Evolutionary conservation across 1,139 yeast genomes (phyloP).

Genomic region (Suhomyces chickasaworum): DNA sequence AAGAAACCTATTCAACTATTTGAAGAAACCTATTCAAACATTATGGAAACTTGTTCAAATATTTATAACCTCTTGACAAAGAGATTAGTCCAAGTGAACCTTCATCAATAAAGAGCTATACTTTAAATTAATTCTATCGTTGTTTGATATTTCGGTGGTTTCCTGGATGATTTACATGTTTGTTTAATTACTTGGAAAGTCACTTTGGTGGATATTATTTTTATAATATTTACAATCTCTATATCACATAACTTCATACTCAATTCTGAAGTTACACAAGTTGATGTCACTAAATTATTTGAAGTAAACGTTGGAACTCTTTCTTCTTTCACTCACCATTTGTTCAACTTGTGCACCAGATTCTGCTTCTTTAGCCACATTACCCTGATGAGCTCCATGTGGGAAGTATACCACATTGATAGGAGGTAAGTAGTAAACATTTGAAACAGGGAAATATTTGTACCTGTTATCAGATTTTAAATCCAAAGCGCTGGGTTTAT

Average conservation of each 20-base stretch:
- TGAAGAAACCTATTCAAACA: too few species aligned
- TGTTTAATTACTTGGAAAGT: too few species aligned
- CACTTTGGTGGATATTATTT: too few species aligned
- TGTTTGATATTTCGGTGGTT: too few species aligned
- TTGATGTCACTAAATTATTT: too few species aligned
- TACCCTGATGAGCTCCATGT: conserved; percentile 50
- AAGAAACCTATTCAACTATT: too few species aligned
- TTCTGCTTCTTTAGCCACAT: conserved; percentile 9
- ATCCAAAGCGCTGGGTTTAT: conserved; percentile 14
- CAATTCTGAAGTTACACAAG: not conserved
- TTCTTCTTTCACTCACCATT: conserved; percentile 17
- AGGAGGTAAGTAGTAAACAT: conserved; percentile 59
- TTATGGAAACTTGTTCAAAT: too few species aligned
- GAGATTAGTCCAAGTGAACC: too few species aligned
- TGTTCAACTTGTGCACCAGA: conserved; percentile 12
- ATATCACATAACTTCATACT: conserved; percentile 1
- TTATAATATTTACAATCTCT: not conserved
- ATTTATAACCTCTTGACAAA: too few species aligned
- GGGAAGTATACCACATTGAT: conserved; percentile 63
- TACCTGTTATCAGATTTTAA: conserved; percentile 31
- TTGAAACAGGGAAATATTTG: conserved; percentile 58
- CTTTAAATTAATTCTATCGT: too few species aligned
- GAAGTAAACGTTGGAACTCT: conserved; percentile 22
- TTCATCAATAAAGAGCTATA: too few species aligned
- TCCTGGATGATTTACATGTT: too few species aligned